Evolutionary conservation across 169 alveolate genomes (phyloP).

Genomic region (Plasmodium chabaudi): DNA sequence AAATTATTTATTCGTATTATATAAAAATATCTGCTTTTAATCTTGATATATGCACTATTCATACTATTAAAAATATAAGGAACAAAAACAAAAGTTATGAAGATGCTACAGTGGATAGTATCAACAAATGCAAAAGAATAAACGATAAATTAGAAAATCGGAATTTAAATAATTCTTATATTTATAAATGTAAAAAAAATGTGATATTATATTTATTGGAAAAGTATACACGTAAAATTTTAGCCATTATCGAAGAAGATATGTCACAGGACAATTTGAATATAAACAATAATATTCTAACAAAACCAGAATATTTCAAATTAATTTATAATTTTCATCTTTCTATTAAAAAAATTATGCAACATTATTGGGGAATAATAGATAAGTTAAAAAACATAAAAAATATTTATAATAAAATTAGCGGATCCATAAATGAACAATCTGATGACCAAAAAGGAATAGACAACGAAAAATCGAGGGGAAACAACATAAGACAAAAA

Average conservation of each 20-base stretch:
- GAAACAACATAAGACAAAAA: not conserved
- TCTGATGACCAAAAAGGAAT: not conserved
- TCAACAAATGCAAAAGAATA: slow-evolving; percentile 13
- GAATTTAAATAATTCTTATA: not conserved
- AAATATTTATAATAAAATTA: not conserved
- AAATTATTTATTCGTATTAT: slow-evolving; percentile 37
- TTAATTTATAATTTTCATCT: slow-evolving; percentile 7
- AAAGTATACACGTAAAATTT: slow-evolving; percentile 40
- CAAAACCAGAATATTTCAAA: slow-evolving; percentile 52
- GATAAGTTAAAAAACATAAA: not conserved
- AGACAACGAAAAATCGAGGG: not conserved
- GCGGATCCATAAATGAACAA: not conserved
- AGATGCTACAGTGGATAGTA: not conserved
- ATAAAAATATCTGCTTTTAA: slow-evolving; percentile 52
- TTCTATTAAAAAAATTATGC: slow-evolving; percentile 9
- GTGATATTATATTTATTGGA: slow-evolving; percentile 25
- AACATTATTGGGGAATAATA: not conserved
- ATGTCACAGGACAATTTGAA: not conserved
- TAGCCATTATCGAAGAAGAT: not conserved
- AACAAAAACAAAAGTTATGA: slow-evolving; percentile 14
- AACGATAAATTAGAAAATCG: not conserved
- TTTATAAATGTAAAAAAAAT: slow-evolving; percentile 16
- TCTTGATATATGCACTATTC: slow-evolving; percentile 24
- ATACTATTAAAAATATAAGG: slow-evolving; percentile 16
- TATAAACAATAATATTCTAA: not conserved